A percentile compares a stretch with the other conserved stretches of the same genome.
These are phyloP conservation scores for Cladosporium sp. DNA, from an alignment of 2,329 filamentous ascomycete species.

Conservation along the genomic window DNA sequence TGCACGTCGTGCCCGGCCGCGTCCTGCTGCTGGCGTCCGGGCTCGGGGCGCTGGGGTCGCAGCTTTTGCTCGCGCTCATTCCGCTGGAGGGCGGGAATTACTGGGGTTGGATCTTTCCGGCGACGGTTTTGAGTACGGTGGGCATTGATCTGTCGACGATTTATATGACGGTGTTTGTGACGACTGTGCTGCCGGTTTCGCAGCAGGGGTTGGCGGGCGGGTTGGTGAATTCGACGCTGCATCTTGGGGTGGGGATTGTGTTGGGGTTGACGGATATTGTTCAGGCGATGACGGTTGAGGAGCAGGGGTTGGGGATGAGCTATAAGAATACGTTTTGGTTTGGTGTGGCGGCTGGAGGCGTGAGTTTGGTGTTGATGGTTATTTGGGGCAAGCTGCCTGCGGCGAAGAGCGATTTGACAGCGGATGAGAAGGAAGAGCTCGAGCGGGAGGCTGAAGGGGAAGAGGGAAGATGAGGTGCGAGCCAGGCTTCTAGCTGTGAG, in stretches of 20 bases:
- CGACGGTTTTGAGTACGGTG: conserved; percentile 61
- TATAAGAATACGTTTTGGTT: conserved; percentile 36
- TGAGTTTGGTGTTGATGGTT: conserved; percentile 31
- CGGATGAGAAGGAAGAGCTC: conserved; percentile 42
- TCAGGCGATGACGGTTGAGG: conserved; percentile 42
- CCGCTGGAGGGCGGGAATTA: conserved; percentile 49
- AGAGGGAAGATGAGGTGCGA: neutral
- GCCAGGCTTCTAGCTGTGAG: no score
- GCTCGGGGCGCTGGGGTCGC: conserved; percentile 50
- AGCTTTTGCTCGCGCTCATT: conserved; percentile 57
- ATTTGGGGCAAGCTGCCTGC: conserved; percentile 36
- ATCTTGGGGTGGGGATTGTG: conserved; percentile 65
- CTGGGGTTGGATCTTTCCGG: conserved; percentile 68
- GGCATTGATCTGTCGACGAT: conserved; percentile 70
- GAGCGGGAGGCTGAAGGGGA: neutral
- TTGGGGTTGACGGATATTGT: conserved; percentile 62
- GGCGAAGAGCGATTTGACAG: conserved; percentile 50
- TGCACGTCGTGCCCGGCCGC: conserved; percentile 60
- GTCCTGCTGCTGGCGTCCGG: conserved; percentile 56
- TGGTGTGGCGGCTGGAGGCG: conserved; percentile 25
- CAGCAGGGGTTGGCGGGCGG: conserved; percentile 65
- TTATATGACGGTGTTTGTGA: conserved; percentile 65
- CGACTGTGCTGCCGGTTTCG: conserved; percentile 59
- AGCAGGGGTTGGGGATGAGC: conserved; percentile 24
- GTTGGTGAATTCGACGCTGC: conserved; percentile 62